Base-by-base conservation (phyloP, 495 filamentous ascomycete genomes). In the Recurvomyces mirabilis region DNA sequence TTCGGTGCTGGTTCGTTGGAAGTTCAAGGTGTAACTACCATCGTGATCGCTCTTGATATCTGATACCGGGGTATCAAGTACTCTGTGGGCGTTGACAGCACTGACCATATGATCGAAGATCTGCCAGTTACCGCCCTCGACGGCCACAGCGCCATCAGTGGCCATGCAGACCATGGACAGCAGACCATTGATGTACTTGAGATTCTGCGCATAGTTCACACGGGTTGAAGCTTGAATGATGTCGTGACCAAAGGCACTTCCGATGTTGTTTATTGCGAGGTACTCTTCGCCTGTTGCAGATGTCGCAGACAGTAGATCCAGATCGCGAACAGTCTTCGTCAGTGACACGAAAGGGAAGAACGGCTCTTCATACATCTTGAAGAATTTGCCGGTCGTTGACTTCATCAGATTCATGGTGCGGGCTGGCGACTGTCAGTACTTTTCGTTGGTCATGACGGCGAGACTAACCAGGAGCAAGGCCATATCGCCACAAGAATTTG, bases 81-180 rank as follows among this genome's bases (percentile, higher is more conserved):
- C 60, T 4, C 86, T 41, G 5, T 70, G 59, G 1, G 82, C 81
- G 1, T 65, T 60, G 6, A 84, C 75, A 4, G 67, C 63, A 26
- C 77, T 67, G 10, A 86, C 64, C 83, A 94, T 94, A 7, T 73
- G 68, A 1, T 77, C 72, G 55, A 99, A 99, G 31, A 96, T 95
- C 58, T 77, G 79, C 89, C 87, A 99, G 55, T 99, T 99, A 1
- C 91, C 91, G 1, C 88, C 87, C 6, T 75, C 63, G 5, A 98
- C 72, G 4, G 79, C 63, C 53, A 87, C 75, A 0, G 88, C 84
- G 4, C 86, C 85, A 38, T 91, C 82, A 0, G 87, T 79, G 1
- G 88, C 84, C 84, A 96, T 85, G 57, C 85, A 81, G 13, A 94
- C 91, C 81, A 95, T 89, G 0, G 87, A 77, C 51, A 89, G 86